Evolutionary conservation across 1,284 basidiomycete genomes (phyloP), one percentile per base, ranked within the genome.

Genomic region (Irpex lacteus): DNA sequence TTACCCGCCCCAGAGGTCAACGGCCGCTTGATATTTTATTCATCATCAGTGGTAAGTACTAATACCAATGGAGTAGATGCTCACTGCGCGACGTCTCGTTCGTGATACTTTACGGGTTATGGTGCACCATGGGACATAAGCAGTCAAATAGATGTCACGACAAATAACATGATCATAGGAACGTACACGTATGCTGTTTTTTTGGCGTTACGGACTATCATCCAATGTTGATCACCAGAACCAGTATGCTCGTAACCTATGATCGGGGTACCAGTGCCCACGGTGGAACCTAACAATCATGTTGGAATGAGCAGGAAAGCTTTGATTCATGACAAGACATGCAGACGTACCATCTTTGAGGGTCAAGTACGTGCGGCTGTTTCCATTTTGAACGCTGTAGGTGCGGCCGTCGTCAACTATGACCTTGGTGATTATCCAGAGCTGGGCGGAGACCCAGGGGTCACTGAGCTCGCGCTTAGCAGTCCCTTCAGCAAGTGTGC

Each of bases 371-470:
- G 40, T 44, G 15, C 40, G 40, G 40, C 40, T 44, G 40, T 44
- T 44, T 15, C 11, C 15, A 50, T 55, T 61, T 26, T 40, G 34
- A 18, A 60, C 7, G 36, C 7, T 44, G 58, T 60, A 60, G 7
- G 21, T 11, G 15, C 11, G 18, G 47, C 18, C 56, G 18, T 19
- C 38, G 58, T 19, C 32, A 21, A n/a, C 40, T 13, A 13, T 44
- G 18, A 60, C 58, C 19, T 13, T 34, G 5, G 34, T 26, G n/a
- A 60, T 60, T 9, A 60, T 60, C 58, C 58, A 60, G 5, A 60
- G 58, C 38, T 60, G 58, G 38, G 58, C 58, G 58, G 58, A 47
- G 15, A 47, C 58, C n/a, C 18, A 38, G 37, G 37, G 6, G 19
- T 60, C 38, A 26, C 58, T 54, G 19, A 54, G 52, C 19, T 19